phyloP scores from a whole-genome alignment of 768 basidiomycete genomes.

The Cubamyces sp. region DNA sequence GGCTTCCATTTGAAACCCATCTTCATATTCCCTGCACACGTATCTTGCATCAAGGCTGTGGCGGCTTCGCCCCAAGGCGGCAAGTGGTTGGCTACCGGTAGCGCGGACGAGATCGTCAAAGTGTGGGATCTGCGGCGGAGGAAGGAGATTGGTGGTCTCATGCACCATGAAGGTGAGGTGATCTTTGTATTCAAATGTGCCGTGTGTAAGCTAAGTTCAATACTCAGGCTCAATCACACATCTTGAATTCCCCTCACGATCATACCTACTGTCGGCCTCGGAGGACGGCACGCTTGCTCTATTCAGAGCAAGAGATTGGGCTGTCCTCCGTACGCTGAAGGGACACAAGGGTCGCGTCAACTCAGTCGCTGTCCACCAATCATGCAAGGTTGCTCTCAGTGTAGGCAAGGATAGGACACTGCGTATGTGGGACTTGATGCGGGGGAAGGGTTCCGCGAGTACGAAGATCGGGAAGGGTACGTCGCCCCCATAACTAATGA shows the following conservation, averaged over 20 bases:
- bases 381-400: constrained; percentile 87
- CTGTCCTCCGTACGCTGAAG: constrained; percentile 81
- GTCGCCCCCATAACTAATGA: constrained; percentile 16
- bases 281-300: constrained; percentile 91
- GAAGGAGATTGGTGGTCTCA: constrained; percentile 93
- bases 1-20: constrained; percentile 65
- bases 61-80: constrained; percentile 87
- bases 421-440: constrained; percentile 99
- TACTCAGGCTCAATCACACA: constrained; percentile 86
- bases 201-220: neutral
- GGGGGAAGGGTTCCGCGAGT: constrained; percentile 88
- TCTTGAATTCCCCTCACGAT: constrained; percentile 83
- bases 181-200: neutral
- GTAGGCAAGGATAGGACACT: constrained; percentile 89
- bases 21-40: constrained; percentile 97
- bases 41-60: constrained; percentile 89
- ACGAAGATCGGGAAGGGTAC: constrained; percentile 87
- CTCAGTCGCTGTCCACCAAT: constrained; percentile 87
- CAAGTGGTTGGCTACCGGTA: constrained; percentile 96
- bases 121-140: constrained; percentile 92
- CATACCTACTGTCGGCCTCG: constrained; percentile 88
- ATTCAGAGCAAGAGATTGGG: constrained; percentile 95
- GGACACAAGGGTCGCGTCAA: constrained; percentile 96
- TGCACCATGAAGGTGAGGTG: constrained; percentile 86
- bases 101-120: constrained; percentile 95